A percentile compares a stretch with the other conserved stretches of the same genome.
phyloP scores from a whole-genome alignment of 1,284 basidiomycete genomes.

The Phylloboletellus chloephorus region DNA sequence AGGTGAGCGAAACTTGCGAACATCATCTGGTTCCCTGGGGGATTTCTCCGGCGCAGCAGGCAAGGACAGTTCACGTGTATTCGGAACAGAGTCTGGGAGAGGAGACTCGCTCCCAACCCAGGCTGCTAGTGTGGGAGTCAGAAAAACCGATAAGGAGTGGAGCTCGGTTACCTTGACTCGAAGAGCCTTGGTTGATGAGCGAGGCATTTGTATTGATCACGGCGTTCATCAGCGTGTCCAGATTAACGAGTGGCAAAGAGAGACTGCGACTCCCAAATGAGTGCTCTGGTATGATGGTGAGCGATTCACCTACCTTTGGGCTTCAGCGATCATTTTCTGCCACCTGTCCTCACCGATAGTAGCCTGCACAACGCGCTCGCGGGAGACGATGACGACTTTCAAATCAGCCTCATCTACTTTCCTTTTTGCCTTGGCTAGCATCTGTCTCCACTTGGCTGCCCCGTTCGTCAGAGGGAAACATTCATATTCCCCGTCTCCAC shows the following conservation, averaged over 20 bases:
- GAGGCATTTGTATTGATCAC: slow-evolving; percentile 39
- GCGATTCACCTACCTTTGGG: slow-evolving; percentile 40
- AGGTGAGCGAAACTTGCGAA: slow-evolving; percentile 11
- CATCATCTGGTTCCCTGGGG: neutral
- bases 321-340: slow-evolving; percentile 46
- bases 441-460: slow-evolving; percentile 43
- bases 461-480: slow-evolving; percentile 49
- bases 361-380: slow-evolving; percentile 40
- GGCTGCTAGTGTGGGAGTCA: slow-evolving; percentile 12
- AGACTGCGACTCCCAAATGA: slow-evolving; percentile 30
- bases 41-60: slow-evolving; percentile 9
- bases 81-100: slow-evolving; percentile 40
- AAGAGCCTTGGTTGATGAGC: slow-evolving; percentile 9
- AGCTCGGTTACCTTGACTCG: slow-evolving; percentile 21
- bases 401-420: slow-evolving; percentile 39
- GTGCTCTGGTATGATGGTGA: neutral
- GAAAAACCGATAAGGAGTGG: neutral
- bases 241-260: slow-evolving; percentile 33
- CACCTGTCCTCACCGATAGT: slow-evolving; percentile 49
- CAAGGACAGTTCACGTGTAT: slow-evolving; percentile 40
- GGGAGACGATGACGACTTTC: slow-evolving; percentile 48
- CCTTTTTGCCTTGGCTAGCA: slow-evolving; percentile 46
- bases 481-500: slow-evolving; percentile 55
- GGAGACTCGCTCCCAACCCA: slow-evolving; percentile 26
- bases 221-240: slow-evolving; percentile 37